A percentile compares a stretch with the other conserved stretches of the same genome.
Evolutionary conservation across 1,284 basidiomycete species (phyloP).

Genomic region (Vanrija sp.): DNA sequence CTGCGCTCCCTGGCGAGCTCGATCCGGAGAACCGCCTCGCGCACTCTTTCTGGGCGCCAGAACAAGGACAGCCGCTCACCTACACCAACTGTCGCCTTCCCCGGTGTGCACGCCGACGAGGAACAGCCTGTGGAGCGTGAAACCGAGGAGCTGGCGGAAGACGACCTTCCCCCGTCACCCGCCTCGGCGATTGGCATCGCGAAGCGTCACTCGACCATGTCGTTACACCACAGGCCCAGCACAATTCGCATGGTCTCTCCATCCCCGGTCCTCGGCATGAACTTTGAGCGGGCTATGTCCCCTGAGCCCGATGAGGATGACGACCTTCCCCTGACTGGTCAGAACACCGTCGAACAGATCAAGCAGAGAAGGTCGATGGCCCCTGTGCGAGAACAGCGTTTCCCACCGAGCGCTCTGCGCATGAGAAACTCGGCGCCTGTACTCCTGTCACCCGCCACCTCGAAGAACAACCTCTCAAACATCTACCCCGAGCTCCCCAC

Average conservation of each 20-base stretch:
- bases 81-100: not conserved
- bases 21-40: constrained; percentile 12
- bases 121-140: constrained; percentile 1
- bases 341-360: constrained; percentile 21
- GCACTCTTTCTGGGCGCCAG: constrained; percentile 8
- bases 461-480: not conserved
- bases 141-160: constrained; percentile 7
- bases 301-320: constrained; percentile 15
- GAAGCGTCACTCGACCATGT: constrained; percentile 31
- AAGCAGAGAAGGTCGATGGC: constrained; percentile 36
- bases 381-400: constrained; percentile 12
- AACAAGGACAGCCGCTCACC: not conserved
- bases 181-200: constrained; percentile 43
- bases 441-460: constrained; percentile 11
- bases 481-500: constrained; percentile 25
- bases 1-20: constrained; percentile 17
- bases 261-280: constrained; percentile 9
- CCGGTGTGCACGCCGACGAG: not conserved
- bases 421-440: constrained; percentile 30
- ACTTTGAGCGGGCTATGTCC: not conserved
- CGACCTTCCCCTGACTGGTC: constrained; percentile 32
- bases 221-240: constrained; percentile 32
- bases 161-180: constrained; percentile 32
- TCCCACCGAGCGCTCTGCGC: not conserved
- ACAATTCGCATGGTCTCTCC: constrained; percentile 41